Evolutionary conservation across 805 yeast genomes (phyloP), one percentile per base, ranked within the genome.

Genomic region (Wickerhamomyces rabaulensis): DNA sequence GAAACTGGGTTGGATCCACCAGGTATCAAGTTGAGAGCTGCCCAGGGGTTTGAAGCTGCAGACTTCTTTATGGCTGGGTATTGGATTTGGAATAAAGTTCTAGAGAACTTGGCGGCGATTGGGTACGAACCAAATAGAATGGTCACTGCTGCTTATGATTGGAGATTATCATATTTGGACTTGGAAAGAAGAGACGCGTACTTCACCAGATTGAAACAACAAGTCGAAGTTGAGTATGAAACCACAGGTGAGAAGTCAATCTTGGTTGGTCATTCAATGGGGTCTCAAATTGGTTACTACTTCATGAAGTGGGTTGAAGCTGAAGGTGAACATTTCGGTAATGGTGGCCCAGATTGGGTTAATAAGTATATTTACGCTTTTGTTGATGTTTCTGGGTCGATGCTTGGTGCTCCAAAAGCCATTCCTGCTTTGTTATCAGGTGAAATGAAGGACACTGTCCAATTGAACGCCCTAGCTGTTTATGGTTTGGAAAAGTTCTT

Each of bases 221-320:
- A 79, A 56, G 82, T 92, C 45, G 99, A 94, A 65, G 53, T 79
- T 20, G 73, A 72, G 49, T 69, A 74, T 50, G 58, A 63, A 15
- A 54, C 70, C 17, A 76, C 75, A 7, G 82, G 90, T 45, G 72
- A 77, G 45, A 92, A 90, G 58, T 70, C 87, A 1, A 82, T 84
- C n/a, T 58, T 94, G 15, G 76, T 82, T 17, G 95, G 96, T 20
- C 99, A 94, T 64, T 92, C 98, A 0, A 94, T 94, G 99, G 99
- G 99, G 2, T 76, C 95, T 0, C 98, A 94, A 66, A 78, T 94
- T 33, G 78, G 84, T 2, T 88, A 79, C 61, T 94, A 87, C 64
- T 94, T 94, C 61, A 65, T 94, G 70, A 90, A 94, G 66, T 94
- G 99, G 99, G 98, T 78, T 7, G 99, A 94, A 64, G 97, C 97